phyloP scores from a whole-genome alignment of 2,329 filamentous ascomycete genomes.

The Fonsecaea pedrosoi region DNA sequence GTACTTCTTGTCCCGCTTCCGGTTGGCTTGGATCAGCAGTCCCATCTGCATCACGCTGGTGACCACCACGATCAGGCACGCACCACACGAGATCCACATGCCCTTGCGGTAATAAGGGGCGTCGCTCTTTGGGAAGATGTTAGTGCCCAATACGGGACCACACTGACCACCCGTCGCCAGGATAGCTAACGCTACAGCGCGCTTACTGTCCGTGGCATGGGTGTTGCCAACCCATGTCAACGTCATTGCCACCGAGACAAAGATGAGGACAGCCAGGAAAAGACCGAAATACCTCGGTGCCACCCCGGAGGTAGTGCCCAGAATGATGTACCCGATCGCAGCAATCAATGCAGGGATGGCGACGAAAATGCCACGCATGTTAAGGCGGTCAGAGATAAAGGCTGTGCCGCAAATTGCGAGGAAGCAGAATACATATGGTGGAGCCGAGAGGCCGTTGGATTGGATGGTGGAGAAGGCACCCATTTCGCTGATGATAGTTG shows the following conservation, averaged over 20 bases:
- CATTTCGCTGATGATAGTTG: slow-evolving; percentile 69
- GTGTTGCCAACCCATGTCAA: slow-evolving; percentile 69
- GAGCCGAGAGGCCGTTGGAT: slow-evolving; percentile 74
- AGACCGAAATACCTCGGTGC: slow-evolving; percentile 60
- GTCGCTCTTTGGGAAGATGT: slow-evolving; percentile 48
- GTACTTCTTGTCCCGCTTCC: slow-evolving; percentile 31
- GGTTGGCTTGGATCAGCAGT: slow-evolving; percentile 24
- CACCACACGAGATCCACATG: slow-evolving; percentile 47
- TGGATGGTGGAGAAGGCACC: slow-evolving; percentile 67
- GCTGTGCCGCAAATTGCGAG: slow-evolving; percentile 66
- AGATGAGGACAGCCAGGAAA: slow-evolving; percentile 67
- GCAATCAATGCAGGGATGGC: slow-evolving; percentile 63
- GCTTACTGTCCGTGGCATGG: slow-evolving; percentile 36
- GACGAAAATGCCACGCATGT: slow-evolving; percentile 69
- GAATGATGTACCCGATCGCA: slow-evolving; percentile 68
- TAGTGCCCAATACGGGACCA: slow-evolving; percentile 74
- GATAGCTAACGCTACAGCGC: slow-evolving; percentile 54
- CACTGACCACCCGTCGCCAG: slow-evolving; percentile 84
- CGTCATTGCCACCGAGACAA: slow-evolving; percentile 72
- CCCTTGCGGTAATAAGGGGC: slow-evolving; percentile 47
- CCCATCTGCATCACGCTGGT: slow-evolving; percentile 29
- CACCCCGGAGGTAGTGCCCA: slow-evolving; percentile 62
- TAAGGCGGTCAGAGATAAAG: slow-evolving; percentile 68
- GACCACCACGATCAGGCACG: slow-evolving; percentile 40
- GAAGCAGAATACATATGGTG: slow-evolving; percentile 74